Conservation (phyloP, 208 protist genomes). For the Acanthamoeba triangularis region DNA sequence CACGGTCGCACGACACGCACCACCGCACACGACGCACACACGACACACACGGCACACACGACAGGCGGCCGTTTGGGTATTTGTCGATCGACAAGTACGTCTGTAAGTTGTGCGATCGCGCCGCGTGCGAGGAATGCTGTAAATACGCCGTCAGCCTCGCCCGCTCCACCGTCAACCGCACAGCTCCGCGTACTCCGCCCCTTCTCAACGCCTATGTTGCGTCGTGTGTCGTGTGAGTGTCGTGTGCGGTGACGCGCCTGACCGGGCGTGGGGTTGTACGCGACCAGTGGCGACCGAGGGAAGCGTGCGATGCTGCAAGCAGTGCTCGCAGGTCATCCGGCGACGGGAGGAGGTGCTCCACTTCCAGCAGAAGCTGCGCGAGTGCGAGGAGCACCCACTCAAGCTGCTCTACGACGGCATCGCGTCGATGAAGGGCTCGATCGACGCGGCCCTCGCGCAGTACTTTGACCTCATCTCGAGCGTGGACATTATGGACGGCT, state of each 20-base stretch:
- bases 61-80: conserved; percentile 54
- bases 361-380: conserved; percentile 57
- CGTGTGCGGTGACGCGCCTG: not conserved
- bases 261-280: not conserved
- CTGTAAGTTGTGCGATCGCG: conserved; percentile 65
- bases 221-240: not conserved
- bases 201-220: not conserved
- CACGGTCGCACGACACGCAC: not conserved
- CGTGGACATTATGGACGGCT: conserved; percentile 70
- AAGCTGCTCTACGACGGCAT: conserved; percentile 32
- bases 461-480: conserved; percentile 62
- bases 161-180: conserved; percentile 39
- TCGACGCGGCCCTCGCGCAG: not conserved
- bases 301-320: conserved; percentile 68
- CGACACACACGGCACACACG: not conserved
- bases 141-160: conserved; percentile 70
- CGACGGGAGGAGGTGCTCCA: conserved; percentile 24
- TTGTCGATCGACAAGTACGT: conserved; percentile 59
- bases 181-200: conserved; percentile 22
- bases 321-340: conserved; percentile 48
- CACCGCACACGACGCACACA: not conserved
- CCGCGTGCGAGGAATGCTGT: conserved; percentile 63
- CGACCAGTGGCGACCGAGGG: conserved; percentile 9
- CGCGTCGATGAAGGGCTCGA: conserved; percentile 23
- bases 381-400: conserved; percentile 23